These are phyloP conservation scores for Durotheca rogersii DNA, from an alignment of 495 filamentous ascomycete species.

Conservation along the genomic window DNA sequence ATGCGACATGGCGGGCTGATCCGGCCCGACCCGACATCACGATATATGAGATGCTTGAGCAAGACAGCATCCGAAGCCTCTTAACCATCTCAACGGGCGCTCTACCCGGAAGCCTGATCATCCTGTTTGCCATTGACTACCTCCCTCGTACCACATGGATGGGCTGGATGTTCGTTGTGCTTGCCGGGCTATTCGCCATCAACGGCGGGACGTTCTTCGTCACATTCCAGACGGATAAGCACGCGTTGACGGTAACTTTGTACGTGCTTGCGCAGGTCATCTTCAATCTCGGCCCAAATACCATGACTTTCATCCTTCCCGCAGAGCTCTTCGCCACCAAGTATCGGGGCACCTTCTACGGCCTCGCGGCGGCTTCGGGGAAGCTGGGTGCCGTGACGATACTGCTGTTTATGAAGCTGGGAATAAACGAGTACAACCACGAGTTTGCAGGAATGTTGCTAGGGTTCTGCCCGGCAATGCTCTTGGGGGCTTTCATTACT, in stretches of 20 bases:
- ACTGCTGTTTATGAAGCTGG: slow-evolving; percentile 28
- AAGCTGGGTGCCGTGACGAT: slow-evolving; percentile 45
- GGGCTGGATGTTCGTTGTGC: slow-evolving; percentile 38
- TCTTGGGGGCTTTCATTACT: slow-evolving; percentile 35
- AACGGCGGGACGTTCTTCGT: slow-evolving; percentile 40
- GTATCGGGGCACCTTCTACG: slow-evolving; percentile 43
- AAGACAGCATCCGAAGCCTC: slow-evolving; percentile 38
- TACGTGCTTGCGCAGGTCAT: slow-evolving; percentile 61
- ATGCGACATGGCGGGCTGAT: slow-evolving; percentile 45
- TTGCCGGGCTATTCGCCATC: slow-evolving; percentile 44
- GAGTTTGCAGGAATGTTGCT: slow-evolving; percentile 36
- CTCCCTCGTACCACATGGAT: slow-evolving; percentile 42
- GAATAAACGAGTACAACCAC: slow-evolving; percentile 13
- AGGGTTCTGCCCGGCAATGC: slow-evolving; percentile 36
- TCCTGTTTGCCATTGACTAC: slow-evolving; percentile 41
- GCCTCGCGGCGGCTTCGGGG: slow-evolving; percentile 45
- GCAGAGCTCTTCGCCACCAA: slow-evolving; percentile 47
- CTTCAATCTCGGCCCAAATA: slow-evolving; percentile 68
- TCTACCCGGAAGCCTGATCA: slow-evolving; percentile 40
- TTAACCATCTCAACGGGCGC: slow-evolving; percentile 42
- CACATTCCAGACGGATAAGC: slow-evolving; percentile 36
- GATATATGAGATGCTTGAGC: slow-evolving; percentile 38
- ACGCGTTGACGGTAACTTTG: slow-evolving; percentile 52
- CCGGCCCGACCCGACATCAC: slow-evolving; percentile 27
- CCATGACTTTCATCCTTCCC: slow-evolving; percentile 59